Percentiles rank a stretch among this genome's conserved stretches.
Conservation (phyloP, 2,329 filamentous ascomycete genomes). For the Sarocladium brachiariae region DNA sequence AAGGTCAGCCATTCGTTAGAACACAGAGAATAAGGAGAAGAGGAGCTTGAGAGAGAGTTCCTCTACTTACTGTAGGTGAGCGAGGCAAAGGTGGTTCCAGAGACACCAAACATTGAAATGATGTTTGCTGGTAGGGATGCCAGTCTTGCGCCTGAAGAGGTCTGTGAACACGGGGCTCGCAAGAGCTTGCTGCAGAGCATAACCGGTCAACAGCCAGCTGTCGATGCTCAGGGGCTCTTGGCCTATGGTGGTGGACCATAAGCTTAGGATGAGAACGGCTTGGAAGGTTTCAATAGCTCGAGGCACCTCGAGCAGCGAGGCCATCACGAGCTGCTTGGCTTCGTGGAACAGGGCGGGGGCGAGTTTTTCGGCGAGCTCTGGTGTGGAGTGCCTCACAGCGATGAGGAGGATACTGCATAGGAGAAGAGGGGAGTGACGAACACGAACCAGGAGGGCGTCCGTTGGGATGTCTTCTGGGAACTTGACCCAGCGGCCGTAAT, state of each 20-base stretch:
- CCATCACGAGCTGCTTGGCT: slow-evolving; percentile 15
- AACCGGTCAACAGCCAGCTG: slow-evolving; percentile 20
- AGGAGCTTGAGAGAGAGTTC: too few species aligned
- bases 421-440: slow-evolving; percentile 16
- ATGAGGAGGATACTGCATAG: slow-evolving; percentile 21
- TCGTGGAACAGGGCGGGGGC: slow-evolving; percentile 19
- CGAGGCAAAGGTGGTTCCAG: slow-evolving; percentile 22
- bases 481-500: slow-evolving; percentile 22
- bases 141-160: not conserved
- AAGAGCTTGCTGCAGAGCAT: slow-evolving; percentile 19
- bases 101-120: slow-evolving; percentile 17
- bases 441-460: slow-evolving; percentile 10
- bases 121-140: not conserved
- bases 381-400: slow-evolving; percentile 18
- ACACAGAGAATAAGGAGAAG: not conserved
- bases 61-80: slow-evolving; percentile 20
- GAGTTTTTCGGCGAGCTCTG: slow-evolving; percentile 17
- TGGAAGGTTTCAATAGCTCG: slow-evolving; percentile 20
- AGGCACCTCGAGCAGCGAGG: slow-evolving; percentile 13
- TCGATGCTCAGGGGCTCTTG: slow-evolving; percentile 21
- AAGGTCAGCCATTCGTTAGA: not conserved
- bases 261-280: slow-evolving; percentile 17
- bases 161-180: slow-evolving; percentile 17
- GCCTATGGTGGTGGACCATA: slow-evolving; percentile 22
- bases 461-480: slow-evolving; percentile 15